A percentile compares a stretch with the other conserved stretches of the same genome.
Evolutionary conservation across 768 basidiomycete genomes (phyloP).

Genomic region (Leccinum broughii): DNA sequence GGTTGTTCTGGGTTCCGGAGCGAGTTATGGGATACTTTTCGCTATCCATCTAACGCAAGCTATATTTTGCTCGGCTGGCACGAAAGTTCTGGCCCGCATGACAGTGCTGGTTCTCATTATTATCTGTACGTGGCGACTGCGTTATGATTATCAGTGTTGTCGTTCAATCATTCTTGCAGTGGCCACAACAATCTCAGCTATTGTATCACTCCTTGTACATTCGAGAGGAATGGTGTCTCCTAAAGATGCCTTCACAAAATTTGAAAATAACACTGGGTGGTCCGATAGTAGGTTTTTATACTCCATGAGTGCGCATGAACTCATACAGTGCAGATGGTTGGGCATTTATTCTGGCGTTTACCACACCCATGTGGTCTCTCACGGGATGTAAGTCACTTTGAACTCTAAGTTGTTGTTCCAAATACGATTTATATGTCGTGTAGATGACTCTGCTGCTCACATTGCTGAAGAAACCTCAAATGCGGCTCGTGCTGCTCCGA

Average conservation of each 20-base stretch:
- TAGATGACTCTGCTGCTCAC: conserved; percentile 50
- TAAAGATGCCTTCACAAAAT: conserved; percentile 21
- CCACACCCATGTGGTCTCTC: conserved; percentile 27
- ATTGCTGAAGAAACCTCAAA: conserved; percentile 47
- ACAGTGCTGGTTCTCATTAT: conserved; percentile 16
- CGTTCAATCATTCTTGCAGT: conserved; percentile 10
- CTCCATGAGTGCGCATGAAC: neutral
- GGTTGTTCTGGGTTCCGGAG: conserved; percentile 19
- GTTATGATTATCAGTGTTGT: neutral
- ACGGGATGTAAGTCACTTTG: conserved; percentile 22
- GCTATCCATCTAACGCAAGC: conserved; percentile 20
- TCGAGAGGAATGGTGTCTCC: conserved; percentile 20
- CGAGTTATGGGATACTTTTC: conserved; percentile 24
- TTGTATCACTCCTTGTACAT: conserved; percentile 19
- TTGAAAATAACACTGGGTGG: conserved; percentile 31
- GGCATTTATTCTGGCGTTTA: conserved; percentile 29
- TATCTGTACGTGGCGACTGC: conserved; percentile 12
- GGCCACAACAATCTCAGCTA: conserved; percentile 19
- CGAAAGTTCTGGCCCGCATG: conserved; percentile 26
- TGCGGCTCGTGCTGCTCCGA: conserved; percentile 44
- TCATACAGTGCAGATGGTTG: conserved; percentile 18
- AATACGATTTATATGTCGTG: neutral
- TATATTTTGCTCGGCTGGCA: conserved; percentile 24
- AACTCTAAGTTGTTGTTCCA: neutral
- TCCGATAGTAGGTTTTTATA: conserved; percentile 13